A percentile compares a stretch with the other conserved stretches of the same genome.
phyloP scores from a whole-genome alignment of 2,329 filamentous ascomycete genomes.

The Phialocephala subalpina region DNA sequence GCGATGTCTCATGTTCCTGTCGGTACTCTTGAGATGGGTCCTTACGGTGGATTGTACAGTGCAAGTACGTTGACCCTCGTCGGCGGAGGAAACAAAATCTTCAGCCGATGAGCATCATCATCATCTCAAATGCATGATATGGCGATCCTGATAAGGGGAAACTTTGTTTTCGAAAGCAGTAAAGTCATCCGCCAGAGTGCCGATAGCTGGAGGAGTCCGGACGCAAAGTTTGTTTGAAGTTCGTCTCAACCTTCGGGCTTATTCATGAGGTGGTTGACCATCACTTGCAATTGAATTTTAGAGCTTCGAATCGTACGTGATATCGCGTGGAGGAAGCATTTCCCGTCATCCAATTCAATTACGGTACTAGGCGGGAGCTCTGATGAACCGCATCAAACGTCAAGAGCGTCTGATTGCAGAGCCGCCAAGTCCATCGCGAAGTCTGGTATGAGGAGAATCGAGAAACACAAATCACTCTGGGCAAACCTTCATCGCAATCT shows the following conservation, averaged over 20 bases:
- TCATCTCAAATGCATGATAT: background rate
- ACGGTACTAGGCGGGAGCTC: background rate
- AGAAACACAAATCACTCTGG: background rate
- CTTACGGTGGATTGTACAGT: background rate
- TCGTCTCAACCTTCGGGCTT: conserved; percentile 7
- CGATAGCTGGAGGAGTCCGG: background rate
- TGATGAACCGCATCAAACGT: background rate
- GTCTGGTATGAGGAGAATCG: background rate
- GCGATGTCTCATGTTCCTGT: background rate
- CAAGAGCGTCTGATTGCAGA: background rate
- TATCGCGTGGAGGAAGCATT: background rate
- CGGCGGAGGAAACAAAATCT: background rate
- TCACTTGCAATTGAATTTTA: background rate
- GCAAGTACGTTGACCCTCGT: background rate
- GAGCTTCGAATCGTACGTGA: background rate
- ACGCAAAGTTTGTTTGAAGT: conserved; percentile 2
- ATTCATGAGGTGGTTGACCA: background rate
- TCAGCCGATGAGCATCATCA: background rate
- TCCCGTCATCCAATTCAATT: background rate
- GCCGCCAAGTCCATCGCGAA: background rate
- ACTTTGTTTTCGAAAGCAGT: background rate
- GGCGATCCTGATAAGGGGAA: background rate
- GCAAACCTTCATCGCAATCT: too few relatives aligned
- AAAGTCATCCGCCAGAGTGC: background rate
- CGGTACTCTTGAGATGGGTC: background rate